These are phyloP conservation scores for Citeromyces matritensis DNA, from an alignment of 805 yeast genomes.

Conservation along the genomic window DNA sequence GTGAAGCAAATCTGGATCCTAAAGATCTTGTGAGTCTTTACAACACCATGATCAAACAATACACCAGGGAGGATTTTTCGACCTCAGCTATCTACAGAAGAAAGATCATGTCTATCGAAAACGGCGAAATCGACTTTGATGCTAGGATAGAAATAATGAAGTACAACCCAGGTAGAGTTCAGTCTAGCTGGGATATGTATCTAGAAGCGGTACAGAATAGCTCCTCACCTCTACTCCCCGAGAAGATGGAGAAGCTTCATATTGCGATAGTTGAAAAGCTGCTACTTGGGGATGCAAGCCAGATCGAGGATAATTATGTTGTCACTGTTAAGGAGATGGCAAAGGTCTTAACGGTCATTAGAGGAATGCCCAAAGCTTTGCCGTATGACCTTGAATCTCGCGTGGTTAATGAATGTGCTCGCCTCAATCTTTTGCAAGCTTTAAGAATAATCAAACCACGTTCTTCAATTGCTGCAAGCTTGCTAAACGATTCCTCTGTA, in stretches of 20 bases:
- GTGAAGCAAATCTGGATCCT: too few relatives aligned
- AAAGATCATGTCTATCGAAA: not conserved
- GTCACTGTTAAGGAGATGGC: not conserved
- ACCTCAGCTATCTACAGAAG: not conserved
- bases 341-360: not conserved
- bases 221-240: not conserved
- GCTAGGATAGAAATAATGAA: conserved; percentile 12
- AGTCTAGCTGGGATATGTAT: conserved; percentile 15
- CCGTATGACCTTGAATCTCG: not conserved
- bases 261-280: conserved; percentile 2
- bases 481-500: not conserved
- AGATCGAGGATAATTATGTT: conserved; percentile 2
- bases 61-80: too few relatives aligned
- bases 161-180: conserved; percentile 20
- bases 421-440: not conserved
- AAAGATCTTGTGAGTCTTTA: too few relatives aligned
- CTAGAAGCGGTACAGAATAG: conserved; percentile 2
- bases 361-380: not conserved
- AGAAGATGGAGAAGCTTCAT: not conserved
- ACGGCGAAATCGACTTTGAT: not conserved
- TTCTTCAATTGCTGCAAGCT: not conserved
- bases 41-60: too few relatives aligned
- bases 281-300: conserved; percentile 1
- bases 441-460: not conserved
- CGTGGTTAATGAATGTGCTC: not conserved